phyloP scores from a whole-genome alignment of 1,139 yeast genomes.

The Candida gigantensis region DNA sequence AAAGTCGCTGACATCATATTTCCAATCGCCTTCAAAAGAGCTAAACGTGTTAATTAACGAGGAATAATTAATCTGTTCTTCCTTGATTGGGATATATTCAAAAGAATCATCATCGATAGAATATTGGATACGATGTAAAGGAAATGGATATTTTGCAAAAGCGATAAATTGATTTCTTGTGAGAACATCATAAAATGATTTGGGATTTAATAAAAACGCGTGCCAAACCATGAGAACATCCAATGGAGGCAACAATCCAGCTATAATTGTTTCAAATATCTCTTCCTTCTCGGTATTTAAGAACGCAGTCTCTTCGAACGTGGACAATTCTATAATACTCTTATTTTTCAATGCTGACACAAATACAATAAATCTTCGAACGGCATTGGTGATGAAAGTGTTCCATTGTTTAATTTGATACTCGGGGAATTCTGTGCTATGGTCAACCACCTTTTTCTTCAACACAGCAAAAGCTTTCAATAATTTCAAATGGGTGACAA shows the following conservation, averaged over 20 bases:
- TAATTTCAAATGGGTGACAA: conserved; percentile 32
- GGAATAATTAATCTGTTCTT: conserved; percentile 1
- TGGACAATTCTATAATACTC: too few species aligned
- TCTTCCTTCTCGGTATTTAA: background rate
- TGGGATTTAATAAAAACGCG: too few species aligned
- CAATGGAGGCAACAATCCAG: conserved; percentile 31
- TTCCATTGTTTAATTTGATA: conserved; percentile 27
- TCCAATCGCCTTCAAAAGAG: too few species aligned
- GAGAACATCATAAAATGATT: too few species aligned
- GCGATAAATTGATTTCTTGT: conserved; percentile 22
- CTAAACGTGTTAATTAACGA: background rate
- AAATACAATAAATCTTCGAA: conserved; percentile 30
- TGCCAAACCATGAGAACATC: too few species aligned
- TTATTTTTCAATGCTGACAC: conserved; percentile 21
- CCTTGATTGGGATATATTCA: conserved; percentile 18
- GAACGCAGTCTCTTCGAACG: too few species aligned
- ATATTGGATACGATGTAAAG: conserved; percentile 22
- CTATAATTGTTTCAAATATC: conserved; percentile 9
- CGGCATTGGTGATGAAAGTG: conserved; percentile 29
- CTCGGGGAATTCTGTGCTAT: conserved; percentile 8
- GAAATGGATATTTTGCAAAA: conserved; percentile 28
- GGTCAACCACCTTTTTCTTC: conserved; percentile 17
- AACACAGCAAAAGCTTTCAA: conserved; percentile 28
- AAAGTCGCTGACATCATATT: too few species aligned
- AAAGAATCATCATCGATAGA: conserved; percentile 24